Base-by-base conservation (phyloP, 352 stramenopile species). In the Phytophthora cactorum region DNA sequence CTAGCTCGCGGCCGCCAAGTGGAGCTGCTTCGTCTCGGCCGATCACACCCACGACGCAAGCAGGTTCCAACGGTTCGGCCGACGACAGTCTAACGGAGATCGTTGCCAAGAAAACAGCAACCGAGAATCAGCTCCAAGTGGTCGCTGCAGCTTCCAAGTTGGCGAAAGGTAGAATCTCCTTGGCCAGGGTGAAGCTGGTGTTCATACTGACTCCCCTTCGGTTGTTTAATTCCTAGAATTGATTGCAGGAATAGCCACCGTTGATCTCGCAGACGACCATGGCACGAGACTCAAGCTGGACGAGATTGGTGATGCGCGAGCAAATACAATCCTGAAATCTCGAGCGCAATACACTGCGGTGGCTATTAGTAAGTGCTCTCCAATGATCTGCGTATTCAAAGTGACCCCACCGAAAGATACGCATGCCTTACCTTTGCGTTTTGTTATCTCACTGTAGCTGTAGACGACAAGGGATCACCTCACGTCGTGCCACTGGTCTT, bases 201-300 rank as follows among this genome's bases (percentile, higher is more conserved):
- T 29, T 14, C 34, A 45, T 60, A 7, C 14, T 58, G 5, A 55
- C 4, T 0, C 29, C 51, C 43, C 11, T 46, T 22, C 22, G 22
- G 4, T 51, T 15, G 15, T n/a, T 27, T 28, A 22, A 68, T 39
- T 53, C 5, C 15, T 36, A 92, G 84, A 90, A 55, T 68, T 92
- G 11, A 53, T 67, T 25, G 62, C 72, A 32, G 78, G 73, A 0
- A 68, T 75, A 3, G 54, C 65, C 9, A 69, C 72, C 59, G 68
- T 92, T 8, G 84, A 92, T 68, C 70, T 92, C 0, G 70, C 74
- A 4, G 84, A 89, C 52, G 60, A 79, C 9, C 72, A 77, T 39
- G 74, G 74, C 39, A 66, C 54, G 5, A 77, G 70, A 0, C 67
- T 90, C 63, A 80, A 81, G 27, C 67, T 92, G 15, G 81, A 91